These are phyloP conservation scores for Saprolegnia parasitica DNA, from an alignment of 352 stramenopile genomes.

Conservation along the genomic window DNA sequence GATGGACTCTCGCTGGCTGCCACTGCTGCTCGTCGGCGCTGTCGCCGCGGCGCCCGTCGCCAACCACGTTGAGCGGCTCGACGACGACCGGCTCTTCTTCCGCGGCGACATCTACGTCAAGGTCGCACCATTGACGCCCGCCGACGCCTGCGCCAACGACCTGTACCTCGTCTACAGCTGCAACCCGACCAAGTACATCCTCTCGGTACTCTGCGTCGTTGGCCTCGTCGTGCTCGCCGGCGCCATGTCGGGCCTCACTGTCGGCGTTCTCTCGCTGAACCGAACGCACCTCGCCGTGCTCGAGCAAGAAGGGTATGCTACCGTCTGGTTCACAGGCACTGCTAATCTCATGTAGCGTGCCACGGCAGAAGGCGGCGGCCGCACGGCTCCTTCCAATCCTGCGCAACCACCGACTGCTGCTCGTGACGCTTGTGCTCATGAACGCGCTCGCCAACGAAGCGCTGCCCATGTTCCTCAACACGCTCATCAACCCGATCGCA, in stretches of 20 bases:
- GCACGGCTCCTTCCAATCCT: conserved; percentile 4
- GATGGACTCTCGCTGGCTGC: not conserved
- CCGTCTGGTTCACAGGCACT: not conserved
- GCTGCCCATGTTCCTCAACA: conserved; percentile 23
- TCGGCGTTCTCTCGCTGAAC: conserved; percentile 18
- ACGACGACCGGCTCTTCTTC: not conserved
- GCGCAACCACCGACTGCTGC: conserved; percentile 5
- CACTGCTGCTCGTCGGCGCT: not conserved
- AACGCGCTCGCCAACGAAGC: conserved; percentile 22
- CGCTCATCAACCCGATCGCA: conserved; percentile 17
- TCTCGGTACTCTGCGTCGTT: not conserved
- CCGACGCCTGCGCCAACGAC: not conserved
- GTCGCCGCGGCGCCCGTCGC: not conserved
- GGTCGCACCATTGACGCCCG: not conserved
- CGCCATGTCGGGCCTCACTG: conserved; percentile 14
- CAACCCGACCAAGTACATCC: not conserved
- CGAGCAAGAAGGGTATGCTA: conserved; percentile 11
- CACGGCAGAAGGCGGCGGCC: not conserved
- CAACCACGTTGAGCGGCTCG: conserved; percentile 6
- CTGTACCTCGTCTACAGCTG: conserved; percentile 10
- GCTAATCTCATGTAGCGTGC: not conserved
- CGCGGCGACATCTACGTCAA: conserved; percentile 9
- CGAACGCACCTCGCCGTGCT: conserved; percentile 2
- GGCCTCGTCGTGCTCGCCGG: conserved; percentile 3
- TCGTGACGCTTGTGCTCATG: conserved; percentile 17